Evolutionary conservation across 2,329 filamentous ascomycete genomes (phyloP).

Genomic region (Pseudofabraea citricarpa): DNA sequence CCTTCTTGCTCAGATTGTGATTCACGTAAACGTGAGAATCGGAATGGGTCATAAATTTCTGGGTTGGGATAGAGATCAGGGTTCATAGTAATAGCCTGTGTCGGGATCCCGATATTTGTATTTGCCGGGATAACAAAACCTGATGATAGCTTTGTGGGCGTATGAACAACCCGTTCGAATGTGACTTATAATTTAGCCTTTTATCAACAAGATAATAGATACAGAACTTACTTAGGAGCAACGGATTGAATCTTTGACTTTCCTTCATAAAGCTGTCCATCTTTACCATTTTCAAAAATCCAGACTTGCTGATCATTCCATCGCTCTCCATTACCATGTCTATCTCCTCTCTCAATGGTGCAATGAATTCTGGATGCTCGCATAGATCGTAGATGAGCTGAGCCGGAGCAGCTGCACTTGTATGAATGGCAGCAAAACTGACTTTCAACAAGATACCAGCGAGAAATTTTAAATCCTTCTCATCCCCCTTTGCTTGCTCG

Average conservation of each 20-base stretch:
- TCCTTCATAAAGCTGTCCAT: constrained; percentile 35
- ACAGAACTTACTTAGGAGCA: constrained; percentile 25
- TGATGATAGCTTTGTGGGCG: not conserved
- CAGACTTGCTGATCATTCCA: constrained; percentile 26
- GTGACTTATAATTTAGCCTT: no score
- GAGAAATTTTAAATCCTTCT: not conserved
- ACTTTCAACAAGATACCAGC: not conserved
- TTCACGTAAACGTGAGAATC: not conserved
- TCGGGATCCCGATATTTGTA: not conserved
- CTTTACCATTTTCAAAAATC: constrained; percentile 16
- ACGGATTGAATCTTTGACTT: constrained; percentile 29
- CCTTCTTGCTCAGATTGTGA: not conserved
- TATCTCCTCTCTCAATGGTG: constrained; percentile 6
- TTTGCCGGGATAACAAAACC: not conserved
- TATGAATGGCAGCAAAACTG: not conserved
- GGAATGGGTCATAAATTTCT: not conserved
- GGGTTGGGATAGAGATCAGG: constrained; percentile 1
- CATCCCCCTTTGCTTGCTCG: not conserved
- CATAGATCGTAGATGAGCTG: not conserved
- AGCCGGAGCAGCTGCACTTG: not conserved
- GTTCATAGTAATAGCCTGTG: constrained; percentile 2
- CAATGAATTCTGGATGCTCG: constrained; percentile 35
- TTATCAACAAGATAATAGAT: no score
- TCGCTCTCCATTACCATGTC: constrained; percentile 25
- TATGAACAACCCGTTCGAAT: not conserved